Base-by-base conservation (phyloP, 1,284 basidiomycete genomes). In the Naganishia sp. region DNA sequence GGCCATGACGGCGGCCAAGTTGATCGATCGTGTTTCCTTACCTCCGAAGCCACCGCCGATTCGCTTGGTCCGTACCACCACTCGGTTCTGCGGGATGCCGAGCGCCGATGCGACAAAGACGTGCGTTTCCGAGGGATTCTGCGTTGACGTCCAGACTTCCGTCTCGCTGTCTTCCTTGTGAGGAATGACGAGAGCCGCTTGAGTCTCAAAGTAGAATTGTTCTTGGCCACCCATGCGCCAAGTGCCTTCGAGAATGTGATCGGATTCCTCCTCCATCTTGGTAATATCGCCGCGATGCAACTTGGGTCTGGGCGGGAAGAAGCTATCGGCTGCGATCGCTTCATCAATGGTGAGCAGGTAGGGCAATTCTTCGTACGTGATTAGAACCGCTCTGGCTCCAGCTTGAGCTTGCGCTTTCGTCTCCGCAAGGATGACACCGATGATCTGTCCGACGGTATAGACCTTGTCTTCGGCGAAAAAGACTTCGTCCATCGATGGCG, bases 31-130 rank as follows among this genome's bases (percentile, higher is more conserved):
- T 11, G 71, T 71, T 67, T 79, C 78, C 47, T 78, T 78, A 6
- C 77, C 78, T 1, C 78, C 78, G 35, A 78, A 79, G 0, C 77
- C 78, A 23, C 77, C 77, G 6, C 78, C 78, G 21, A 79, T 61
- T 3, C 78, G 73, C 70, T 79, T 79, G 46, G 70, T 70, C 15
- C 73, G 70, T 3, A 73, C 72, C 15, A 73, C 70, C 25, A 77
- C 70, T 13, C 77, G 73, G 54, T 77, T 79, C 47, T 73, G 71
- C 25, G 77, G 75, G 5, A 78, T 73, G 13, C 76, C 76, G 13
- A 76, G 72, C 9, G 76, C 74, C 18, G 74, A 73, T 0, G 77
- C 74, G 39, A 75, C 74, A 66, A 75, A 76, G 6, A 72, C 72
- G 58, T 80, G 78, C 6, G 77, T 78, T 55, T 79, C 77, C 17